Base-by-base conservation (phyloP, 768 basidiomycete genomes). In the Lentinula aciculospora region DNA sequence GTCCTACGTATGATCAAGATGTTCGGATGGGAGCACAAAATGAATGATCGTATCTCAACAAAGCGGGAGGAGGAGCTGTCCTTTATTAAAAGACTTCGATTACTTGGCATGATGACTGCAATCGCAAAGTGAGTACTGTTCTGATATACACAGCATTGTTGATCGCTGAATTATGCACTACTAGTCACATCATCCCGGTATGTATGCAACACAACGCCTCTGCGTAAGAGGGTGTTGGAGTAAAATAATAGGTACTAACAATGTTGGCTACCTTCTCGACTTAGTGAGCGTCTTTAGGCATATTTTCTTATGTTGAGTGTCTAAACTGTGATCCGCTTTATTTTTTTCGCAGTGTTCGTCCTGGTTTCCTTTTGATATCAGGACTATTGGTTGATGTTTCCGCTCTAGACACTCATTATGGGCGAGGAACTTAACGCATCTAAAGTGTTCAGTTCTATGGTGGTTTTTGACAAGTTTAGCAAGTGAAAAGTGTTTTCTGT, bases 1-100 rank as follows among this genome's bases (percentile, higher is more conserved):
- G 69, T 72, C 25, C 60, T 79, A 10, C 74, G 79, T 15, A 77
- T 81, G 73, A 67, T 79, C 65, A 81, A 81, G 68, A 69, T 82
- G 62, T 83, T 83, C 59, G 81, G 65, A 15, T 67, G 81, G 65
- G 66, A 78, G 77, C 76, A 80, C 60, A 68, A 74, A 25, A 73
- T 81, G 58, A 69, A 71, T 37, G 65, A 71, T 6, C 67, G 72
- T 37, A 67, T 84, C 36, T 60, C 67, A 10, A 69, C 69, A 34
- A 77, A 77, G 62, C 71, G 82, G 37, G 77, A 79, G 44, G 71
- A 68, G 1, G 82, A 84, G 64, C 68, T 84, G 28, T 48, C 58
- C 5, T 71, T 67, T 53, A 70, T 78, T 46, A 71, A 68, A 65
- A 75, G 75, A 59, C 62, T 71, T 53, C 69, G 74, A 60, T 55